Base-by-base conservation (phyloP, 1,139 yeast genomes). In the Hyphopichia pseudoburtonii region DNA sequence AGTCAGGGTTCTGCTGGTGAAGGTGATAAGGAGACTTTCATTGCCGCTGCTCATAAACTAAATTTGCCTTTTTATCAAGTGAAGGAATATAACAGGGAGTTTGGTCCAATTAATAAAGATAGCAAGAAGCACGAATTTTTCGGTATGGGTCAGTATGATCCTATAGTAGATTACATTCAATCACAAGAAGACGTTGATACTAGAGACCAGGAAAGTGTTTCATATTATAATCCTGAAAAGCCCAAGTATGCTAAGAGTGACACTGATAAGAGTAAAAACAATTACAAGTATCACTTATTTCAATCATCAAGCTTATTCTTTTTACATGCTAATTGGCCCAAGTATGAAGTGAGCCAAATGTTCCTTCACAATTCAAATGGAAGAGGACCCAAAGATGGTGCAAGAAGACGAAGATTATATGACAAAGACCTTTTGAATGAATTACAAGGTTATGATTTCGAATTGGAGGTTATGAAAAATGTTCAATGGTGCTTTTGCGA, bases 21-120 rank as follows among this genome's bases (percentile, higher is more conserved):
- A 52, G 83, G 83, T 45, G 83, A 78, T 52, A 80, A 80, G 50
- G 86, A 80, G 47, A 80, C 85, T 0, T 74, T 78, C 43, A 67
- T 76, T 32, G 79, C 82, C 1, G 84, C 84, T 3, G 80, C 85
- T 16, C 76, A 74, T 43, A 73, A 62, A 21, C 61, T 76, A 41
- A 55, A 60, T 1, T 63, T 67, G 36, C 76, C 80, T 3, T 78
- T 65, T 50, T 79, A 77, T 51, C 83, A 79, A 54, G 80, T 77
- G 10, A 64, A 66, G 40, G 73, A 68, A 42, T 64, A 59, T 46
- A 60, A 50, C 43, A 50, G 70, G 36, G 70, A 61, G 45, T 64
- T 64, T 42, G 71, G 68, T 19, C 69, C 70, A 2, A 21, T 54
- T 11, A 50, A 51, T 30, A 36, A 32, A 3, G 35, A 40, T 6